Evolutionary conservation across 176 grass and related monocot species (phyloP).

Genomic region (Eleusine coracana): DNA sequence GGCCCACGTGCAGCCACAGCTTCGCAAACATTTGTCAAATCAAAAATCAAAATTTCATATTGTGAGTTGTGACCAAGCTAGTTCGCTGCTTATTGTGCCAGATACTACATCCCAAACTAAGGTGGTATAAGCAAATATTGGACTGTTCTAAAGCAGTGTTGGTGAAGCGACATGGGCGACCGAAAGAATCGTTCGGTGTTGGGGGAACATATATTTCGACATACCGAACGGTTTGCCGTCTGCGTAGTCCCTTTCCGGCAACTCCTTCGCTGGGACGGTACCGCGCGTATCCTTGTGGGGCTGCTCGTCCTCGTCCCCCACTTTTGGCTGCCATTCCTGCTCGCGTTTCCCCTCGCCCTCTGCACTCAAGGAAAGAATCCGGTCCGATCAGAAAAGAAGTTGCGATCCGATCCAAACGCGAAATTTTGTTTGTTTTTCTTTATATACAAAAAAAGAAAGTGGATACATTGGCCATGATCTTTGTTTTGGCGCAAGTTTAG

Average conservation of each 20-base stretch:
- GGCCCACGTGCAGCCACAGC: neutral
- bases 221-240: conserved; percentile 50
- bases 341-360: conserved; percentile 3
- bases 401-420: neutral
- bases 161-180: neutral
- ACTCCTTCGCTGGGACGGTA: conserved; percentile 15
- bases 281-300: neutral
- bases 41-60: neutral
- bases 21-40: neutral
- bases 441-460: neutral
- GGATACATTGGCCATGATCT: neutral
- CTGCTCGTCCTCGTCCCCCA: neutral
- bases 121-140: too few species aligned
- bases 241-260: conserved; percentile 27
- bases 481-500: neutral
- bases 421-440: neutral
- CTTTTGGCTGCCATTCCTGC: neutral
- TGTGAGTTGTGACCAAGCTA: neutral
- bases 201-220: conserved; percentile 8
- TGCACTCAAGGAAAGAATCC: conserved; percentile 38
- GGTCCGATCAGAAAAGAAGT: neutral
- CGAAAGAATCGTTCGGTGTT: neutral
- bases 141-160: neutral
- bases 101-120: neutral
- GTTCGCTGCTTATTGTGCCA: neutral